Conservation (phyloP, 768 basidiomycete species). For the Termitomyces sp. region DNA sequence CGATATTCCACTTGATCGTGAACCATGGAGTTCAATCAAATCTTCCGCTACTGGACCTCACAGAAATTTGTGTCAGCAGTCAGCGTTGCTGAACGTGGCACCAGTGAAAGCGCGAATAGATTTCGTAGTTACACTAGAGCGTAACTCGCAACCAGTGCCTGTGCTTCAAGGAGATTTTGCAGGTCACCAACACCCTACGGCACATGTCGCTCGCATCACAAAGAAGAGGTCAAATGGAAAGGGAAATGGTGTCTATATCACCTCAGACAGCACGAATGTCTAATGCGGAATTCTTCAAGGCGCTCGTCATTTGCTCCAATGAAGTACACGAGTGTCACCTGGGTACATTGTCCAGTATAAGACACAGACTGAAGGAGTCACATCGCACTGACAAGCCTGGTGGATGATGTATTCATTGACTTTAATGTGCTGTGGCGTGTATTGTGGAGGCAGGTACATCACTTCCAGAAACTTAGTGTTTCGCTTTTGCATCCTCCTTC, state of each 20-base stretch:
- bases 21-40: not conserved
- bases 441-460: constrained; percentile 8
- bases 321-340: not conserved
- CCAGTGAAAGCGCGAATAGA: not conserved
- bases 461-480: constrained; percentile 30
- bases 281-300: not conserved
- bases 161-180: not conserved
- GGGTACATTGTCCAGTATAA: not conserved
- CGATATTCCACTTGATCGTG: not conserved
- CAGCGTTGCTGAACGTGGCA: too few relatives aligned
- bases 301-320: not conserved
- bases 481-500: constrained; percentile 56
- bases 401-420: not conserved
- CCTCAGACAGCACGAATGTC: not conserved
- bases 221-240: not conserved
- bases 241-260: too few relatives aligned
- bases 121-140: too few relatives aligned
- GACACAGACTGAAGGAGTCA: not conserved
- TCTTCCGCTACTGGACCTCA: not conserved
- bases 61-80: not conserved
- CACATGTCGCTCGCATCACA: not conserved
- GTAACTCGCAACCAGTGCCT: not conserved
- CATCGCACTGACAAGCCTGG: not conserved
- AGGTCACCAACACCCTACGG: not conserved
- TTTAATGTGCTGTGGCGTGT: constrained; percentile 5